These are phyloP conservation scores for Penicillium sp. DNA, from an alignment of 2,329 filamentous ascomycete genomes.

Conservation along the genomic window DNA sequence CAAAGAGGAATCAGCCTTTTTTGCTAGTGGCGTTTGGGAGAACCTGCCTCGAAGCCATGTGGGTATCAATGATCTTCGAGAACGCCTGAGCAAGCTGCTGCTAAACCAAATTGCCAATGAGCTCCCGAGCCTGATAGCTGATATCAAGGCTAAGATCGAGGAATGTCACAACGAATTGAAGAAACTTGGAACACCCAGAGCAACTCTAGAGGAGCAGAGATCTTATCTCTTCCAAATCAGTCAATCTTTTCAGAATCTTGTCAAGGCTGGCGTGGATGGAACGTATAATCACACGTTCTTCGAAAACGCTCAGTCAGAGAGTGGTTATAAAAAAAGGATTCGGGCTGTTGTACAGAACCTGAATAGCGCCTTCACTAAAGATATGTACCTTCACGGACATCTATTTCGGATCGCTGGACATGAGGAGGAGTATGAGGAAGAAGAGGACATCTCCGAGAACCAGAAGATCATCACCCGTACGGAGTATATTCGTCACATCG, in stretches of 20 bases:
- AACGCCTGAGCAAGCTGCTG: conserved; percentile 40
- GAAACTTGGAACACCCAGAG: conserved; percentile 33
- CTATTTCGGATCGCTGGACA: conserved; percentile 11
- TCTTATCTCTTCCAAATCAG: conserved; percentile 41
- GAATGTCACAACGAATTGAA: conserved; percentile 36
- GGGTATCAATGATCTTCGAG: conserved; percentile 37
- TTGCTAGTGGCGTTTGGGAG: conserved; percentile 34
- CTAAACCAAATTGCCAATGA: conserved; percentile 39
- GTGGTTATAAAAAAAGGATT: conserved; percentile 36
- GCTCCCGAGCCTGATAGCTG: conserved; percentile 43
- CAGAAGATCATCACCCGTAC: conserved; percentile 30
- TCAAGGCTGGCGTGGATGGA: conserved; percentile 38
- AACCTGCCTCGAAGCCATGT: conserved; percentile 30
- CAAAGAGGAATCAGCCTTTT: conserved; percentile 37
- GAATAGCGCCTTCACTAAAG: conserved; percentile 28
- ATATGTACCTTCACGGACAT: conserved; percentile 21
- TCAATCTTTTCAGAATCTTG: conserved; percentile 44
- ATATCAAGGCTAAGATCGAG: conserved; percentile 38
- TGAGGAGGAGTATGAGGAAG: neutral
- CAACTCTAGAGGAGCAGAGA: conserved; percentile 29
- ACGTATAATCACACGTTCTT: conserved; percentile 42
- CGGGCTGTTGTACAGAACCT: conserved; percentile 37
- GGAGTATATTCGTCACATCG: conserved; percentile 49
- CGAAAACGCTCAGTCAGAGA: conserved; percentile 22
- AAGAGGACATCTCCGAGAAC: neutral